Base-by-base conservation (phyloP, 1,139 yeast species). In the Taphrina wiesneri region DNA sequence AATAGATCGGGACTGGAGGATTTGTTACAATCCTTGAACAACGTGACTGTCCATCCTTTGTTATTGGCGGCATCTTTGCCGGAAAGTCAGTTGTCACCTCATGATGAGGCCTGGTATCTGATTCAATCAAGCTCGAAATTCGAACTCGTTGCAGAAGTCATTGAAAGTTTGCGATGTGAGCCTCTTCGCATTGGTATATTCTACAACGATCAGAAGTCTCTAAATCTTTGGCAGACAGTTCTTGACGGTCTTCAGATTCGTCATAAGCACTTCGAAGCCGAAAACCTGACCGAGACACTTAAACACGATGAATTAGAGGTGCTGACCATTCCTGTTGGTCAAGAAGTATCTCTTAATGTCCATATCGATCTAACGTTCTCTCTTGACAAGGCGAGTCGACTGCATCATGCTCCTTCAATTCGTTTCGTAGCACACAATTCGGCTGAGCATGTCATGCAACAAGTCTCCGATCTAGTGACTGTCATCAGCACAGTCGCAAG, bases 91-190 rank as follows among this genome's bases (percentile, higher is more conserved):
- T 21, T 62, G 54, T 54, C 66, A n/a, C 45, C 56, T 2, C 19
- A 23, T 15, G 61, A 62, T 17, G 61, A 54, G 36, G 66, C 66
- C 3, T 54, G 61, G 61, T 62, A 62, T 41, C 34, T 62, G 6
- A 26, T 56, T 2, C 54, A 41, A 15, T 28, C 61, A 1, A 62
- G 66, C 61, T 51, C 60, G 23, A 62, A 62, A 30, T 62, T 62
- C 39, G 61, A 62, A 26, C 28, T 54, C 25, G 32, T 62, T 28
- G 61, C 45, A 15, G 66, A 62, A 36, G 45, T 62, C 11, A 13
- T 62, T 7, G 65, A 61, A 23, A 26, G 34, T 26, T 54, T 62
- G 17, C 46, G 54, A 17, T 25, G 54, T 25, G 45, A 45, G 54
- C 47, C 61, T n/a, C 25, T 62, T 15, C 47, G 53, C 13, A 41